A percentile compares a stretch with the other conserved stretches of the same genome.
phyloP scores from a whole-genome alignment of 176 grass and related monocot genomes.

The Typha latifolia region DNA sequence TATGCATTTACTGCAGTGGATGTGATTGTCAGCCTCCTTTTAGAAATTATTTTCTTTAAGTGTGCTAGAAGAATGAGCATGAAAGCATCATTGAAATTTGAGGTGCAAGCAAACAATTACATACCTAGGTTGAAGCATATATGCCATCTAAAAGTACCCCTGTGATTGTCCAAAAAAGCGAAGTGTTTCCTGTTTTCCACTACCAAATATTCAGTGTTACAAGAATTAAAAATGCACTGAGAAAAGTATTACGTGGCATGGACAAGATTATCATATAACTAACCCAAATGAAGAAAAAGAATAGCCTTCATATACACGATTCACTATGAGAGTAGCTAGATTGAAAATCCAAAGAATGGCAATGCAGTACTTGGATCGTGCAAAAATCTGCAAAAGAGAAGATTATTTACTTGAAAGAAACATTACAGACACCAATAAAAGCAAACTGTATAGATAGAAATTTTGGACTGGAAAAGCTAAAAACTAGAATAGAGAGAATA shows the following conservation, averaged over 20 bases:
- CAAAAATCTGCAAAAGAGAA: slow-evolving; percentile 61
- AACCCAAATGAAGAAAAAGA: slow-evolving; percentile 85
- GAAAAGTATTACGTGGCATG: background rate
- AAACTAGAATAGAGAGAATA: background rate
- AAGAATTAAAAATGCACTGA: slow-evolving; percentile 5
- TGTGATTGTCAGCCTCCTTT: background rate
- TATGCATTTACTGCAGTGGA: no score
- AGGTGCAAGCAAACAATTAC: slow-evolving; percentile 12
- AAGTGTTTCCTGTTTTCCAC: slow-evolving; percentile 39
- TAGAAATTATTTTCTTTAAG: background rate
- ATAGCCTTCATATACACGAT: slow-evolving; percentile 93
- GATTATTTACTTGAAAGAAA: slow-evolving; percentile 1
- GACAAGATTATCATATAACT: slow-evolving; percentile 23
- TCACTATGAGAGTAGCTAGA: slow-evolving; percentile 68
- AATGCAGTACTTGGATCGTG: slow-evolving; percentile 48
- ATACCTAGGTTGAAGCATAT: slow-evolving; percentile 99
- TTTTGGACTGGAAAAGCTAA: background rate
- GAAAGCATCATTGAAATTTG: background rate
- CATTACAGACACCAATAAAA: background rate
- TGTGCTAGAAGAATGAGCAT: background rate
- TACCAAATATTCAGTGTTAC: slow-evolving; percentile 16
- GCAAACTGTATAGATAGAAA: background rate
- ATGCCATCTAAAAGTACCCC: slow-evolving; percentile 97
- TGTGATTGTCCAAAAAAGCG: slow-evolving; percentile 67
- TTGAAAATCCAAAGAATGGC: slow-evolving; percentile 79